Base-by-base conservation (phyloP, 1,284 basidiomycete species). In the Trametes hirsuta region DNA sequence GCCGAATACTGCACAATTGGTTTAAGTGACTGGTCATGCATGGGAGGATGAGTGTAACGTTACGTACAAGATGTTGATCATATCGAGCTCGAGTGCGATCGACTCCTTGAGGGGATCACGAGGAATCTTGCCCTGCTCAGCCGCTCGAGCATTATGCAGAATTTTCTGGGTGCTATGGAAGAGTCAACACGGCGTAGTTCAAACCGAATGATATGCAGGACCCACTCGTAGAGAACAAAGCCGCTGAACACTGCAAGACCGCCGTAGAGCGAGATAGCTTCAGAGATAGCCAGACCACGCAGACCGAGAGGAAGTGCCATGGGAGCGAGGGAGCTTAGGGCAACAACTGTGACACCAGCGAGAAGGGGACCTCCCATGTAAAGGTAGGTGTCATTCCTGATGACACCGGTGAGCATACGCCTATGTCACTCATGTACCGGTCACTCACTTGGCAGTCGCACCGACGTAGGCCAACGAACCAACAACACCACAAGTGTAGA, bases 161-260 rank as follows among this genome's bases (percentile, higher is more conserved):
- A 96, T 92, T 74, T 94, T 92, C 72, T 91, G 90, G 25, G 88
- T 93, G 72, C 85, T 91, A 62, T 45, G 11, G 14, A 39, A 21
- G 8, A n/a, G 21, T 50, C 39, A 40, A 6, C 25, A 25, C 14
- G 24, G 21, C 24, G n/a, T 21, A 15, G 10, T n/a, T 12, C 5
- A 8, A 15, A 4, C 4, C 8, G 21, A 22, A n/a, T 8, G 21
- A n/a, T 18, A 22, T 39, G 22, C 47, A 39, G 0, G 11, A n/a
- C 35, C 71, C 72, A 90, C 90, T 96, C 94, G 69, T 87, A 96
- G 35, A 96, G 85, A 15, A 95, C 89, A 68, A 95, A 93, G 36
- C 90, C 93, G 56, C 89, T 80, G 71, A 97, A 96, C 3, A 97
- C 90, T 25, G 91, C 94, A 39, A 96, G 81, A 60, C 94, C 93